These are phyloP conservation scores for Cryphonectria carpinicola DNA, from an alignment of 2,329 filamentous ascomycete genomes.

Conservation along the genomic window DNA sequence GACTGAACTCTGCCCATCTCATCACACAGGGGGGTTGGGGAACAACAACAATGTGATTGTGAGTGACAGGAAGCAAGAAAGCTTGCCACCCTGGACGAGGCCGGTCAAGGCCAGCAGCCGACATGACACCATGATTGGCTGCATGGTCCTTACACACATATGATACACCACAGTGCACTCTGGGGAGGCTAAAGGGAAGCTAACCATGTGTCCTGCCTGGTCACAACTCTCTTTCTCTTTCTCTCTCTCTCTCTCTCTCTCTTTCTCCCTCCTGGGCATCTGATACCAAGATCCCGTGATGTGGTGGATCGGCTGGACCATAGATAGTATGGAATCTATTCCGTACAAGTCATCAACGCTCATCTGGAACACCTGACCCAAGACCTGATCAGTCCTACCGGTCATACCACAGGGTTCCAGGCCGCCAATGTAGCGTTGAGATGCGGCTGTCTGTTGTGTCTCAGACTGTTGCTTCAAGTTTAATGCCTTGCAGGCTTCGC, in stretches of 20 bases:
- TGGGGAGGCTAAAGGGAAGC: neutral
- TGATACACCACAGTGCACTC: conserved; percentile 18
- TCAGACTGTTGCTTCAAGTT: neutral
- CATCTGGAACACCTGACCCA: conserved; percentile 13
- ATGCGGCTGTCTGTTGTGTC: conserved; percentile 11
- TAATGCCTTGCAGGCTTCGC: neutral
- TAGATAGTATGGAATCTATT: neutral
- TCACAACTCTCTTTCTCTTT: neutral
- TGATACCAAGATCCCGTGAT: conserved; percentile 8
- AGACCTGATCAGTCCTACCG: conserved; percentile 7
- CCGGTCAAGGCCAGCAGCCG: conserved; percentile 21
- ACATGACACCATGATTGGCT: conserved; percentile 19
- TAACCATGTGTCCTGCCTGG: conserved; percentile 9
- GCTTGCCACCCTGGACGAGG: conserved; percentile 7
- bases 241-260: neutral
- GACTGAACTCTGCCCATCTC: neutral
- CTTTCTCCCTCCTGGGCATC: neutral
- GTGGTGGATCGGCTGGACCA: neutral
- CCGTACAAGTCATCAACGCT: neutral
- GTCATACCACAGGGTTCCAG: conserved; percentile 1
- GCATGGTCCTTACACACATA: conserved; percentile 26
- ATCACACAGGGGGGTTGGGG: conserved; percentile 3
- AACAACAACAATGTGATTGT: neutral
- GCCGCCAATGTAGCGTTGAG: conserved; percentile 13
- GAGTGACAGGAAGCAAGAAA: neutral